Percentiles rank a stretch among this genome's conserved stretches.
These are phyloP conservation scores for Acmispon strigosus DNA, from an alignment of 306 rosid genomes.

Conservation along the genomic window DNA sequence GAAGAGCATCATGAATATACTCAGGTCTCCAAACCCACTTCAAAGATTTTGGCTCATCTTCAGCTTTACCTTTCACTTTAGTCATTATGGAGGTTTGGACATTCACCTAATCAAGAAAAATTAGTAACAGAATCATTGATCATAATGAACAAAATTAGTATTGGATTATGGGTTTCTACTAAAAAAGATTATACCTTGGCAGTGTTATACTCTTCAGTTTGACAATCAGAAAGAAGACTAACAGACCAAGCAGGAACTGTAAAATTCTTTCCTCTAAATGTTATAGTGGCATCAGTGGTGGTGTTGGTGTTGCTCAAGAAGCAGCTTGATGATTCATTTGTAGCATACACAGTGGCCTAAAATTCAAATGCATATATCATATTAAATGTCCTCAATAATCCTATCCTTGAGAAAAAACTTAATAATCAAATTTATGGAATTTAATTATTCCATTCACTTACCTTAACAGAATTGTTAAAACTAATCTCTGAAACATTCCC, in stretches of 20 bases:
- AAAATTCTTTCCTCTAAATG: constrained; percentile 16
- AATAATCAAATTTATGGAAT: background rate
- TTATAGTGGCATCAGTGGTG: constrained; percentile 36
- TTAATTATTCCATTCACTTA: background rate
- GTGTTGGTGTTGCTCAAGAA: constrained; percentile 41
- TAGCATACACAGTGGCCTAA: constrained; percentile 38
- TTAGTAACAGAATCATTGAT: background rate
- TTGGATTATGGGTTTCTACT: background rate
- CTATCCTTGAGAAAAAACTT: background rate
- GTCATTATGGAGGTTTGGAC: constrained; percentile 47
- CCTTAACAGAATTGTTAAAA: constrained; percentile 36
- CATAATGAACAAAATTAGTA: background rate
- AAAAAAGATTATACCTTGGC: constrained; percentile 29
- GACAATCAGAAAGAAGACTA: constrained; percentile 46
- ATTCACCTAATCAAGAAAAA: constrained; percentile 26
- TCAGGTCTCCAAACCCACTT: constrained; percentile 55
- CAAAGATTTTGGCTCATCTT: constrained; percentile 33
- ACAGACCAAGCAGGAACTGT: constrained; percentile 65
- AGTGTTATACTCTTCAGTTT: constrained; percentile 41
- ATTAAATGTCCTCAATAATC: background rate
- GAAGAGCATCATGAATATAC: constrained; percentile 18
- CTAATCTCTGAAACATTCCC: constrained; percentile 29
- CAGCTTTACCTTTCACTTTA: constrained; percentile 27
- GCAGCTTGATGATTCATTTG: constrained; percentile 34
- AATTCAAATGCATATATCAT: background rate